A percentile compares a stretch with the other conserved stretches of the same genome.
phyloP scores from a whole-genome alignment of 768 basidiomycete genomes.

The Naganishia friedmannii region DNA sequence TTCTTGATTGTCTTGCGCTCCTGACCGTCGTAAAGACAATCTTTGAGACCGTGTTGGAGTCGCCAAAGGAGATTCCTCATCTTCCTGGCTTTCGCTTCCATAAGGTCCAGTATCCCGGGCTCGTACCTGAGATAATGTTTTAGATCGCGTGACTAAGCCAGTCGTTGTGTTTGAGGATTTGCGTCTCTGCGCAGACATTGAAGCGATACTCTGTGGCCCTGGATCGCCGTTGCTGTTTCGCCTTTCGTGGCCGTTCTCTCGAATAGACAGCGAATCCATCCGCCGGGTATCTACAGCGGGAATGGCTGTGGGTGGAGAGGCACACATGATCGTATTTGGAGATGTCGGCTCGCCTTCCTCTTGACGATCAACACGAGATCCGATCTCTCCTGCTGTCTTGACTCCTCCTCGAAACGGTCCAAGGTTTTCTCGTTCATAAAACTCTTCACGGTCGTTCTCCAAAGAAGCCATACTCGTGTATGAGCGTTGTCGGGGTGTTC shows the following conservation, averaged over 20 bases:
- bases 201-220: conserved; percentile 2
- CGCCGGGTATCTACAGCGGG: not conserved
- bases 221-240: not conserved
- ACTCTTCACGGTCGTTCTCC: conserved; percentile 6
- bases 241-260: not conserved
- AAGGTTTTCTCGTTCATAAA: conserved; percentile 1
- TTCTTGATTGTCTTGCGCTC: not conserved
- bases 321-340: not conserved
- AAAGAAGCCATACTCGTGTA: conserved; percentile 20
- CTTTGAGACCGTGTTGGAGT: conserved; percentile 7
- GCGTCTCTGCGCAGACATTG: not conserved
- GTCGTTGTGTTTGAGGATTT: not conserved
- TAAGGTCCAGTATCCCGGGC: not conserved
- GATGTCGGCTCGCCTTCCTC: not conserved
- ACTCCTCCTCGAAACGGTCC: not conserved
- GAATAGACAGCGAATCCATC: not conserved
- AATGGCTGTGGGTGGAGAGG: not conserved
- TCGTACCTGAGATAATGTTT: not conserved
- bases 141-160: not conserved
- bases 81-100: conserved; percentile 5
- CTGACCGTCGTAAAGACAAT: not conserved
- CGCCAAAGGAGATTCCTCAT: not conserved
- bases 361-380: not conserved
- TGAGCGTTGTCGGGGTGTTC: not conserved
- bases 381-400: not conserved